These are phyloP conservation scores for Fusarium albidum DNA, from an alignment of 2,329 filamentous ascomycete genomes.

Conservation along the genomic window DNA sequence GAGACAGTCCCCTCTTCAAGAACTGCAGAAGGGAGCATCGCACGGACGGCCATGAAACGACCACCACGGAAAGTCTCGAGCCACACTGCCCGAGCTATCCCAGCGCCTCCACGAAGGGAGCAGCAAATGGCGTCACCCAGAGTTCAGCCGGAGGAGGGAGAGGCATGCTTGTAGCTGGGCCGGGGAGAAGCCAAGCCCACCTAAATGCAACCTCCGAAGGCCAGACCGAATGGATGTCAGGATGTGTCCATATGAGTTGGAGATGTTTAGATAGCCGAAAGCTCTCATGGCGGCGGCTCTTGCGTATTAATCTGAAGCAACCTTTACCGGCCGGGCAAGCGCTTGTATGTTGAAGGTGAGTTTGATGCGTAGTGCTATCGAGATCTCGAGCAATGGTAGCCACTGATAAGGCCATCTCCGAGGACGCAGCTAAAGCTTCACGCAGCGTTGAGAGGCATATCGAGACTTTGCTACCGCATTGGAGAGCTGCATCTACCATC, in stretches of 20 bases:
- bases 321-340: neutral
- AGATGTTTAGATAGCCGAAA: neutral
- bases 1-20: neutral
- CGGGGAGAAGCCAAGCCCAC: constrained; percentile 7
- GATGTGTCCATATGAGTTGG: constrained; percentile 2
- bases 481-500: constrained; percentile 2
- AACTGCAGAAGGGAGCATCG: neutral
- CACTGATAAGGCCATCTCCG: constrained; percentile 8
- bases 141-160: constrained; percentile 16
- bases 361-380: neutral
- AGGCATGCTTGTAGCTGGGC: constrained; percentile 16
- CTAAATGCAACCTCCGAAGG: constrained; percentile 4
- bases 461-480: constrained; percentile 2
- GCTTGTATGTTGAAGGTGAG: neutral
- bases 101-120: constrained; percentile 2
- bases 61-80: constrained; percentile 31
- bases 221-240: constrained; percentile 3
- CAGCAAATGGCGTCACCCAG: constrained; percentile 16
- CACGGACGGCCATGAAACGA: constrained; percentile 9
- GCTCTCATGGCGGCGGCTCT: neutral
- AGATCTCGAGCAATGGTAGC: constrained; percentile 9
- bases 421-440: constrained; percentile 1
- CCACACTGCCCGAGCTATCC: constrained; percentile 7
- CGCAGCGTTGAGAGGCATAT: neutral
- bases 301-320: neutral